Evolutionary conservation across 1,139 yeast species (phyloP).

Genomic region (Scheffersomyces titani): DNA sequence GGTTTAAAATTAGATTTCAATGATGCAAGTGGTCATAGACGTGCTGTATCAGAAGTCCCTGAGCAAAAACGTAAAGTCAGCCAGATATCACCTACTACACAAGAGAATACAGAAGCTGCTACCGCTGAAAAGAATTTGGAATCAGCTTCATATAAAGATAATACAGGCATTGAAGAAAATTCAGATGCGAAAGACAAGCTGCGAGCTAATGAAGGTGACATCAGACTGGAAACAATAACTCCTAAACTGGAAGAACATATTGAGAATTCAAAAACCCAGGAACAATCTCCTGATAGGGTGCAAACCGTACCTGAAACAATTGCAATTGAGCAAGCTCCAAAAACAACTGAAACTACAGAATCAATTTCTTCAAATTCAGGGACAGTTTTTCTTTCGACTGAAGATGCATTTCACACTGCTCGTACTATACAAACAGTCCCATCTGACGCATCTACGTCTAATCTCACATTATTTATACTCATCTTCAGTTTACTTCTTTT

Average conservation of each 20-base stretch:
- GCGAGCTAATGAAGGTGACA: too few species aligned
- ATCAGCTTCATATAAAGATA: too few species aligned
- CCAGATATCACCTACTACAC: neutral
- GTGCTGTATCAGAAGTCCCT: neutral
- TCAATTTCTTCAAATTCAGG: too few species aligned
- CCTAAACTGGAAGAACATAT: neutral
- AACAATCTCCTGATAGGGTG: neutral
- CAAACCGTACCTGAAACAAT: neutral
- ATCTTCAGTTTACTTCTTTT: neutral
- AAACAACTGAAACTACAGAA: neutral
- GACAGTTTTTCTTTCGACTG: neutral
- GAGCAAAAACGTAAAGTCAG: neutral
- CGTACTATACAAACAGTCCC: neutral
- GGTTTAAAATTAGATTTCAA: neutral
- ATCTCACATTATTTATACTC: neutral
- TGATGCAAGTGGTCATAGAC: neutral
- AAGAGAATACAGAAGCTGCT: neutral
- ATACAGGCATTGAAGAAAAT: neutral
- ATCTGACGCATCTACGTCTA: neutral
- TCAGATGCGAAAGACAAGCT: neutral
- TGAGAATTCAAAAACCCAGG: neutral
- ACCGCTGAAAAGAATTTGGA: neutral
- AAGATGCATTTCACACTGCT: neutral
- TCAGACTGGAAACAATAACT: neutral
- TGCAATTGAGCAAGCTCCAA: neutral